These are phyloP conservation scores for Fragaria vesca DNA, from an alignment of 306 rosid genomes.

Conservation along the genomic window DNA sequence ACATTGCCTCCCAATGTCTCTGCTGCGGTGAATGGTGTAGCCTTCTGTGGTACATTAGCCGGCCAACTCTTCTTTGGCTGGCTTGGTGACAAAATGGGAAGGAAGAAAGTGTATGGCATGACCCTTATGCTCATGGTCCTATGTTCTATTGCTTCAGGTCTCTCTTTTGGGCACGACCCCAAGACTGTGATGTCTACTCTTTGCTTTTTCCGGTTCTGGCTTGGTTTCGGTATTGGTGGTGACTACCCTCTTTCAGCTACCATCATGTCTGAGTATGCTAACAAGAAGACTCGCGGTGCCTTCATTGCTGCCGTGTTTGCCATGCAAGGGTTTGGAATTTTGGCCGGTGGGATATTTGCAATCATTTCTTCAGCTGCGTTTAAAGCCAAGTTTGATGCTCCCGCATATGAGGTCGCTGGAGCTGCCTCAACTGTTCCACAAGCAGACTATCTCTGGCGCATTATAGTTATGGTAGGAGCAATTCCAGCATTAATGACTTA, in stretches of 20 bases:
- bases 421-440: conserved; percentile 53
- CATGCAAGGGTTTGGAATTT: conserved; percentile 82
- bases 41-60: conserved; percentile 59
- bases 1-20: conserved; percentile 66
- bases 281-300: conserved; percentile 75
- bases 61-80: conserved; percentile 89
- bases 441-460: conserved; percentile 69
- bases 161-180: conserved; percentile 54
- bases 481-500: conserved; percentile 64
- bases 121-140: conserved; percentile 68
- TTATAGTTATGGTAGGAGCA: conserved; percentile 69
- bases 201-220: conserved; percentile 79
- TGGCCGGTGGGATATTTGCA: conserved; percentile 65
- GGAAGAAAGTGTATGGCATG: conserved; percentile 70
- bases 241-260: conserved; percentile 83
- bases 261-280: conserved; percentile 78
- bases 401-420: conserved; percentile 42
- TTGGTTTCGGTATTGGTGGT: conserved; percentile 80
- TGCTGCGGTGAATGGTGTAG: conserved; percentile 72
- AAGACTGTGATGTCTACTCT: conserved; percentile 63
- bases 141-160: conserved; percentile 65
- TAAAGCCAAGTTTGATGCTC: conserved; percentile 39
- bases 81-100: conserved; percentile 75
- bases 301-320: conserved; percentile 82
- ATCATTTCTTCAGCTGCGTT: conserved; percentile 40